phyloP scores from a whole-genome alignment of 1,284 basidiomycete species.

The Fistulinella cinereoalba region DNA sequence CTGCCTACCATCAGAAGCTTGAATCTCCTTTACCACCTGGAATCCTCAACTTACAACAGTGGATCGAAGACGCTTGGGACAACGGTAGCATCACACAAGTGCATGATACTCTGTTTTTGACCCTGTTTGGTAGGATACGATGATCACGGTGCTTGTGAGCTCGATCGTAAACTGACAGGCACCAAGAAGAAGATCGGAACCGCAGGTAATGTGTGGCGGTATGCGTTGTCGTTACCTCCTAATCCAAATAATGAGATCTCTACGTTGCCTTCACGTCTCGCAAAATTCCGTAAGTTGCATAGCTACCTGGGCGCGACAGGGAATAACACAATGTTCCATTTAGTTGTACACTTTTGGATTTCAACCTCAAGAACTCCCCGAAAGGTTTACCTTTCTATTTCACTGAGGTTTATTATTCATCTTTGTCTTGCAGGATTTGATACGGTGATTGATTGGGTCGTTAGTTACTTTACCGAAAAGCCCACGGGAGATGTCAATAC shows the following conservation, averaged over 20 bases:
- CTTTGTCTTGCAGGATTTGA: conserved; percentile 27
- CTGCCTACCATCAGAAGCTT: conserved; percentile 58
- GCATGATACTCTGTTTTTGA: neutral
- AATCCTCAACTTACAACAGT: conserved; percentile 68
- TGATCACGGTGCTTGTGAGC: conserved; percentile 56
- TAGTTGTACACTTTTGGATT: conserved; percentile 65
- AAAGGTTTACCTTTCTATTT: conserved; percentile 35
- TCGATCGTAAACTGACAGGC: conserved; percentile 57
- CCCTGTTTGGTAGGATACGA: conserved; percentile 61
- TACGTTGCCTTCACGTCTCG: conserved; percentile 68
- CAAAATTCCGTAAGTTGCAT: conserved; percentile 67
- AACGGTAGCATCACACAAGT: conserved; percentile 41
- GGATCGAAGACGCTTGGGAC: conserved; percentile 81
- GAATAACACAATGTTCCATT: conserved; percentile 1
- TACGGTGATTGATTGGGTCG: conserved; percentile 60
- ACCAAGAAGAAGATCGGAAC: conserved; percentile 81
- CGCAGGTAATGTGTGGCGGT: conserved; percentile 45
- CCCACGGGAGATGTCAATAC: conserved; percentile 43
- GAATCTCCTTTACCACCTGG: conserved; percentile 58
- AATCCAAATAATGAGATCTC: conserved; percentile 8
- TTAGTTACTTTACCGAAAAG: conserved; percentile 57
- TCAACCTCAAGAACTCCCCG: conserved; percentile 41
- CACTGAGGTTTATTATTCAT: neutral
- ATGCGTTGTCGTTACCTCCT: neutral
- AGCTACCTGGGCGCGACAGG: neutral